phyloP scores from a whole-genome alignment of 1,284 basidiomycete species.

The Boletus holoroseus region DNA sequence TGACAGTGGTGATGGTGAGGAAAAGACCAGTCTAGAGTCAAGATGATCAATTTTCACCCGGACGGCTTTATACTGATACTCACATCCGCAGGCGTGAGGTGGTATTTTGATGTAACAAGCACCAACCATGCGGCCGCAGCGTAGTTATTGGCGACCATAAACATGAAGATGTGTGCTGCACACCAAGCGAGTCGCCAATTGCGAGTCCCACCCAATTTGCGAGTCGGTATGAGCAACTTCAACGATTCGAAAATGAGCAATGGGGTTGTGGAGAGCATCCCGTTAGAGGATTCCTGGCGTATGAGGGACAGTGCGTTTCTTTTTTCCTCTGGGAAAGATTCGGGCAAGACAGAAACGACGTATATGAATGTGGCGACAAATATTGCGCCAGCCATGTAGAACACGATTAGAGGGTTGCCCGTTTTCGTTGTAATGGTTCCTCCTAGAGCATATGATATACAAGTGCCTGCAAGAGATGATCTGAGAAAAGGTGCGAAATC shows the following conservation, averaged over 20 bases:
- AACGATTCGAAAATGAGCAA: constrained; percentile 26
- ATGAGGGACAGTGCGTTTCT: constrained; percentile 20
- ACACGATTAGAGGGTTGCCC: constrained; percentile 27
- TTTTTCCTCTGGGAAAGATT: constrained; percentile 31
- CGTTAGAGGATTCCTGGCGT: background rate
- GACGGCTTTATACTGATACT: background rate
- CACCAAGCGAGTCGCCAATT: constrained; percentile 33
- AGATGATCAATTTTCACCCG: constrained; percentile 1
- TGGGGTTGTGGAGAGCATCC: background rate
- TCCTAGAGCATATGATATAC: constrained; percentile 28
- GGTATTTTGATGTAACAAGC: constrained; percentile 23
- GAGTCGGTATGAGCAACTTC: constrained; percentile 23
- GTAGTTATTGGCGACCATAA: constrained; percentile 11
- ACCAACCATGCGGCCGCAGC: constrained; percentile 22
- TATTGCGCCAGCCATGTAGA: constrained; percentile 19
- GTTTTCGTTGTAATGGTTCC: constrained; percentile 30
- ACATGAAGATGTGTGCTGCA: constrained; percentile 26
- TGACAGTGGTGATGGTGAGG: constrained; percentile 14
- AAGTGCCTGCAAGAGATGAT: constrained; percentile 19
- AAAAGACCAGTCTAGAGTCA: constrained; percentile 26
- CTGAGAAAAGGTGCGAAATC: background rate
- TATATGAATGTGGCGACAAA: constrained; percentile 22
- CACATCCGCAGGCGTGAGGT: constrained; percentile 26
- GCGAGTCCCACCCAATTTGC: constrained; percentile 19
- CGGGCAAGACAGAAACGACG: constrained; percentile 25